Conservation (phyloP, 768 basidiomycete species). For the Tylopilus rubrobrunneus region DNA sequence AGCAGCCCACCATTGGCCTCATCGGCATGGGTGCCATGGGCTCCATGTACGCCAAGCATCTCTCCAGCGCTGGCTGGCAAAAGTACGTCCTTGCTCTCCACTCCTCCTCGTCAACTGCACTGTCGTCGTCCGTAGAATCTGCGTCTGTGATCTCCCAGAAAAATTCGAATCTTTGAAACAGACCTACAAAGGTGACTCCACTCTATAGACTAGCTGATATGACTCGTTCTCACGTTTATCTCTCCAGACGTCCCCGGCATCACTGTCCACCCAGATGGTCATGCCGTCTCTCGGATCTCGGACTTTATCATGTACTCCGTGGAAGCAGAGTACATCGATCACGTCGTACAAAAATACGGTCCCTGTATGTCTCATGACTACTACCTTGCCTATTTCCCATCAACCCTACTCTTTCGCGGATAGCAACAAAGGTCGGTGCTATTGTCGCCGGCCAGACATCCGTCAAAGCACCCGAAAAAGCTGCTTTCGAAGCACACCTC, state of each 20-base stretch:
- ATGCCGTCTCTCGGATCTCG: slow-evolving; percentile 80
- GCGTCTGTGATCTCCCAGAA: slow-evolving; percentile 82
- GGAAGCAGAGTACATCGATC: slow-evolving; percentile 82
- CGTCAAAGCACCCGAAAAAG: slow-evolving; percentile 91
- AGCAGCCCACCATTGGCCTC: slow-evolving; percentile 80
- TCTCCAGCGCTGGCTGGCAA: slow-evolving; percentile 83
- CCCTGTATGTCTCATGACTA: slow-evolving; percentile 55
- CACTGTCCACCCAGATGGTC: slow-evolving; percentile 71
- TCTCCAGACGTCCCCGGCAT: slow-evolving; percentile 54
- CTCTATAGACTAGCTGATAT: not conserved
- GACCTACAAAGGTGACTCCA: slow-evolving; percentile 55
- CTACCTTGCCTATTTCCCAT: not conserved
- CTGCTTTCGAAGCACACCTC: slow-evolving; percentile 84
- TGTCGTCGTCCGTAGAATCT: slow-evolving; percentile 50
- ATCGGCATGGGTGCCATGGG: slow-evolving; percentile 99
- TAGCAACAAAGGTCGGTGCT: slow-evolving; percentile 89
- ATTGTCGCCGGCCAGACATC: slow-evolving; percentile 96
- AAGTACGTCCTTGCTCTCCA: slow-evolving; percentile 43
- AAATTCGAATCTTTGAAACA: slow-evolving; percentile 61
- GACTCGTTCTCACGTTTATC: slow-evolving; percentile 10
- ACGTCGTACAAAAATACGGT: slow-evolving; percentile 84
- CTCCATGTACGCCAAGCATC: slow-evolving; percentile 79
- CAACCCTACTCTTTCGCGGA: not conserved
- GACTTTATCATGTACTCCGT: slow-evolving; percentile 96
- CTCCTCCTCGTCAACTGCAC: not conserved